These are phyloP conservation scores for Tremella yokohamensis DNA, from an alignment of 768 basidiomycete species.

Conservation along the genomic window DNA sequence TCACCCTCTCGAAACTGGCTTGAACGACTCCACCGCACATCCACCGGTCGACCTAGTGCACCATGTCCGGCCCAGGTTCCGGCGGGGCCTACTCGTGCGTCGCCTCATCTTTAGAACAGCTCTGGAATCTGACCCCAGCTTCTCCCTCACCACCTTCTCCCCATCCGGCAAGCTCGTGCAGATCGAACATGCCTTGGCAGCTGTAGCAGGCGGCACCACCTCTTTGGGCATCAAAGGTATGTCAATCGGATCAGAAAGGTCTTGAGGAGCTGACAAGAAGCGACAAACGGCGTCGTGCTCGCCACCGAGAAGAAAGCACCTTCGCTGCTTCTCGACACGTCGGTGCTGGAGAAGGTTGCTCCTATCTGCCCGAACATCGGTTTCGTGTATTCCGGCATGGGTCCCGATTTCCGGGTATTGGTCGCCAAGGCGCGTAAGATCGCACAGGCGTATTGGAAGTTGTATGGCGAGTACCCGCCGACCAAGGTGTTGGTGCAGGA, in stretches of 20 bases:
- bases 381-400: constrained; percentile 99
- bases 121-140: constrained; percentile 56
- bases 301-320: constrained; percentile 99
- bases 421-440: constrained; percentile 93
- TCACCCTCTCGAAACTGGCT: no score
- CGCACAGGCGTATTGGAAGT: constrained; percentile 99
- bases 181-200: constrained; percentile 98
- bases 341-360: constrained; percentile 95
- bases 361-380: constrained; percentile 98
- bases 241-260: background rate
- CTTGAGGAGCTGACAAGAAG: constrained; percentile 54
- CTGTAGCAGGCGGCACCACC: constrained; percentile 90
- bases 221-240: constrained; percentile 97
- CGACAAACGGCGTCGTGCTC: constrained; percentile 98
- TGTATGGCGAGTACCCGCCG: constrained; percentile 96
- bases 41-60: no score
- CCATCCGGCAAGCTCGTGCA: constrained; percentile 97
- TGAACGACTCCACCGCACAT: no score
- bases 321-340: constrained; percentile 95
- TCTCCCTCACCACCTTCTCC: constrained; percentile 98
- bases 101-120: background rate
- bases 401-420: constrained; percentile 93
- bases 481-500: constrained; percentile 95
- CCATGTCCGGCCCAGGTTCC: background rate
- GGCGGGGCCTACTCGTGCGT: constrained; percentile 1